phyloP scores from a whole-genome alignment of 2,329 filamentous ascomycete genomes.

The Ramularia collo-cygni region DNA sequence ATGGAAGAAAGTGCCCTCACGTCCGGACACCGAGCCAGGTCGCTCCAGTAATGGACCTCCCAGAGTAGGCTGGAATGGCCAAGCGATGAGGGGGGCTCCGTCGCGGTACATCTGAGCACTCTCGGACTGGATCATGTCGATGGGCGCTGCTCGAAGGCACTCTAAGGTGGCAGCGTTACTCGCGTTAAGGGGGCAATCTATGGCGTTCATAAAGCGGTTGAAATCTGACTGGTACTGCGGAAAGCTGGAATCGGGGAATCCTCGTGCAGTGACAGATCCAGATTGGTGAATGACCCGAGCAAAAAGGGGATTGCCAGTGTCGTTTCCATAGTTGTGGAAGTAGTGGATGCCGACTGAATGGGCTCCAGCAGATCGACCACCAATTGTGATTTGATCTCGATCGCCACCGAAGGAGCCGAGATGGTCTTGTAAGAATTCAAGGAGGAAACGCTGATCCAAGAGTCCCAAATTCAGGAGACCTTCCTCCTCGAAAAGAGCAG shows the following conservation, averaged over 20 bases:
- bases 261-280: conserved; percentile 41
- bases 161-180: conserved; percentile 9
- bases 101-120: conserved; percentile 13
- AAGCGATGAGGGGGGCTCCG: conserved; percentile 4
- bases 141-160: conserved; percentile 9
- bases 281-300: conserved; percentile 42
- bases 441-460: conserved; percentile 33
- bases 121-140: conserved; percentile 8
- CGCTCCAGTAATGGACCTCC: conserved; percentile 4
- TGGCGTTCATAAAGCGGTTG: conserved; percentile 9
- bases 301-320: conserved; percentile 30
- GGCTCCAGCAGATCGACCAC: conserved; percentile 49
- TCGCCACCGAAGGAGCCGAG: conserved; percentile 36
- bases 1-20: conserved; percentile 43
- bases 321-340: conserved; percentile 39
- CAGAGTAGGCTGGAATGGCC: conserved; percentile 13
- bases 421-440: conserved; percentile 35
- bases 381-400: conserved; percentile 17
- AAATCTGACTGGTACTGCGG: conserved; percentile 12
- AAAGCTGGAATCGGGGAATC: conserved; percentile 25
- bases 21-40: conserved; percentile 46
- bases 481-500: conserved; percentile 42
- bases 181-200: conserved; percentile 7
- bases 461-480: conserved; percentile 43
- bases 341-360: conserved; percentile 64